Base-by-base conservation (phyloP, 257 asterid species). In the Fraxinus anomala region DNA sequence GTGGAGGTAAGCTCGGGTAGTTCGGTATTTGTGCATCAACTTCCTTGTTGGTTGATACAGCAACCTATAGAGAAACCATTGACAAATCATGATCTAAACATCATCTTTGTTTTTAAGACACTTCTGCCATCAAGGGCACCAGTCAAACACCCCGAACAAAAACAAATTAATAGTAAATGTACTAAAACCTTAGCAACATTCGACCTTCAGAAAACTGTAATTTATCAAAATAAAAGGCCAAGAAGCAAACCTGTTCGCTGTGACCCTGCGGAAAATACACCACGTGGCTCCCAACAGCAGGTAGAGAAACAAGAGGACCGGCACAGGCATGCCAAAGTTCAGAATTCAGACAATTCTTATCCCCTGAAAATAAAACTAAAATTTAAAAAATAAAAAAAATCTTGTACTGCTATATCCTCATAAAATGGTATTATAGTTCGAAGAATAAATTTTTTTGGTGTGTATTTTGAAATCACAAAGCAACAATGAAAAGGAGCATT, bases 291-390 rank as follows among this genome's bases (percentile, higher is more conserved):
- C 97, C 97, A 75, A 91, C 73, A 72, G 89, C 84, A 61, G 97
- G 96, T 67, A 92, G 89, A 78, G 94, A 92, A 84, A 92, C 96
- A 77, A 92, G 96, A 81, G 97, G 97, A 82, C 97, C 97, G 23
- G 97, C 92, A 87, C 97, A 92, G 47, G 97, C 97, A 87, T 92
- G 97, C 97, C 97, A 92, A 30, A 92, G 96, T 83, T 92, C 96
- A 33, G 94, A 90, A 80, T 90, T 92, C 19, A 92, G 70, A 85
- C 89, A 88, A 78, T 79, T 89, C 34, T 85, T 85, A 28, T 88
- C 91, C 17, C 91, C 93, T 86, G 85, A 81, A 67, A 71, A 65
- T 80, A 74, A 72, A 28, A 84, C 49, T 54, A 72, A 75, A 72
- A 81, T 65, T 13, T 28, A 28, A 28, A 31, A 31, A 30, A 30